These are phyloP conservation scores for Macrolepiota fuliginosa DNA, from an alignment of 768 basidiomycete species.

Conservation along the genomic window DNA sequence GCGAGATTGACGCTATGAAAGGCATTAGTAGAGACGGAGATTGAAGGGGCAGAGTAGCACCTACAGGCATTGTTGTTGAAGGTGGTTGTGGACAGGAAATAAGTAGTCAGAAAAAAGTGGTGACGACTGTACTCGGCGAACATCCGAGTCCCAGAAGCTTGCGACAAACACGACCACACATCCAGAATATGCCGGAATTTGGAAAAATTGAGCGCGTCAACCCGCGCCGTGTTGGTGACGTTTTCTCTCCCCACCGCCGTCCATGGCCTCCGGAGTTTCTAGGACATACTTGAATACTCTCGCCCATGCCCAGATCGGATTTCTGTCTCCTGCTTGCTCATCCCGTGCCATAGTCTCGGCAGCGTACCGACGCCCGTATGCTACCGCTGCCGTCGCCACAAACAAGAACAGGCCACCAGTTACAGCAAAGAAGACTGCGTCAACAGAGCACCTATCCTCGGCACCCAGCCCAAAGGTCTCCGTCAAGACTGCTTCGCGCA, in stretches of 20 bases:
- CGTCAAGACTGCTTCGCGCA: not conserved
- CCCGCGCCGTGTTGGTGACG: slow-evolving; percentile 5
- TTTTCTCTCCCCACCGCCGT: not conserved
- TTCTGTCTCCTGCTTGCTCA: not conserved
- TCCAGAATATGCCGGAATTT: not conserved
- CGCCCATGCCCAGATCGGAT: slow-evolving; percentile 5
- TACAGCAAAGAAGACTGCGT: slow-evolving; percentile 8
- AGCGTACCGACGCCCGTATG: slow-evolving; percentile 1
- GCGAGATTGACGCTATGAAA: slow-evolving; percentile 70
- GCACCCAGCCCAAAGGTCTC: not conserved
- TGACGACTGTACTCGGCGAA: slow-evolving; percentile 2
- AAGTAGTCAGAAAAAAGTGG: slow-evolving; percentile 22
- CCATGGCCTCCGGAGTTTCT: slow-evolving; percentile 22
- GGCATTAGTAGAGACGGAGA: not conserved
- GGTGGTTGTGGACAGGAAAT: slow-evolving; percentile 29
- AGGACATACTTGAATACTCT: slow-evolving; percentile 17
- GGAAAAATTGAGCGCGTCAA: not conserved
- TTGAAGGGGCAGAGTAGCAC: slow-evolving; percentile 15
- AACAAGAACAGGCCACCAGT: slow-evolving; percentile 1
- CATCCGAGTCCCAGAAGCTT: not conserved
- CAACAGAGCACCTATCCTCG: not conserved
- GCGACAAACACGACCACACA: slow-evolving; percentile 21
- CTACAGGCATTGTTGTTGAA: slow-evolving; percentile 37
- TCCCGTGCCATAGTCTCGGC: not conserved
- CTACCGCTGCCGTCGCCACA: not conserved